Conservation (phyloP, 176 grass and related monocot genomes). For the Phragmites australis region DNA sequence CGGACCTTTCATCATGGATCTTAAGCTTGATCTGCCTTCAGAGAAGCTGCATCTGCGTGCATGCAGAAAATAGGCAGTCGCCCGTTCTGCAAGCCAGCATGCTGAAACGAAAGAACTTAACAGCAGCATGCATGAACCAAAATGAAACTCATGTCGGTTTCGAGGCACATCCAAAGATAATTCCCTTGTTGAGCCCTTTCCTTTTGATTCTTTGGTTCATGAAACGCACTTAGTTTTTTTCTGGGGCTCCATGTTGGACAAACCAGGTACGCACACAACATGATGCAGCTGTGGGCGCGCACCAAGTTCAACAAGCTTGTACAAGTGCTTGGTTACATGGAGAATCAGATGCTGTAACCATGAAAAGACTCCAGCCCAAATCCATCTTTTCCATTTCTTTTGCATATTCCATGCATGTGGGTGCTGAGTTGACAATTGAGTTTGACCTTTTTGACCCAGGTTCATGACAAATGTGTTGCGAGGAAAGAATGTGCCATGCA, state of each 20-base stretch:
- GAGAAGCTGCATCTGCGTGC: neutral
- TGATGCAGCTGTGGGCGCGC: neutral
- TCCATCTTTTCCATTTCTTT: constrained; percentile 36
- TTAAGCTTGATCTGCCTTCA: neutral
- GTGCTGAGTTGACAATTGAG: constrained; percentile 54
- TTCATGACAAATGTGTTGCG: constrained; percentile 2
- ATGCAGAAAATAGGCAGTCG: neutral
- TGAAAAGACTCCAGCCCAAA: constrained; percentile 61
- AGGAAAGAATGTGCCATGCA: constrained; percentile 8
- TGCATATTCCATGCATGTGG: constrained; percentile 41
- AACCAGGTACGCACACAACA: neutral
- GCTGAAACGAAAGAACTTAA: too few relatives aligned
- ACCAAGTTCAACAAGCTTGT: constrained; percentile 32
- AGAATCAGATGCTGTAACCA: constrained; percentile 56
- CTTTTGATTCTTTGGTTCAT: neutral
- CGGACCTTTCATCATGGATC: neutral
- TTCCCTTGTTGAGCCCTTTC: neutral
- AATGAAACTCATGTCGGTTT: neutral
- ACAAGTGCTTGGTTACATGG: constrained; percentile 31
- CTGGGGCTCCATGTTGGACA: neutral
- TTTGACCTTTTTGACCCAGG: constrained; percentile 45
- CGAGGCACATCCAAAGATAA: neutral
- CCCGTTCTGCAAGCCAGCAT: neutral
- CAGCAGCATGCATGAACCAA: neutral
- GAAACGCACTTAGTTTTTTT: too few relatives aligned